Evolutionary conservation across 768 basidiomycete species (phyloP), one percentile per base, ranked within the genome.

Genomic region (Russula virescens): DNA sequence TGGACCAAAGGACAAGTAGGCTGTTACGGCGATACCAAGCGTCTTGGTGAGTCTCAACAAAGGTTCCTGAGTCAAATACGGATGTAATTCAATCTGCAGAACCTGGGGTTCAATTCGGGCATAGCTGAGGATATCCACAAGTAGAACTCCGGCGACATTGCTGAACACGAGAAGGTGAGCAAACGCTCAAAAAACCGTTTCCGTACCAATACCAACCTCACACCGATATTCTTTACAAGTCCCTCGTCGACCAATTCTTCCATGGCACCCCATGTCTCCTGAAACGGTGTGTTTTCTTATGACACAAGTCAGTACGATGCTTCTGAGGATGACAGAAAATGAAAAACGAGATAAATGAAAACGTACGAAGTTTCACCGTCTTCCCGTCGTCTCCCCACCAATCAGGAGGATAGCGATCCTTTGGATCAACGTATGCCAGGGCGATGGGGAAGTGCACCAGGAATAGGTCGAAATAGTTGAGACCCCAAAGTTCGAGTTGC

Each of bases 241-340:
- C 86, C 86, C 47, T 80, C 79, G 66, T 90, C 87, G 53, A 87
- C 86, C 23, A 94, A 81, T 63, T 80, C 78, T 74, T 96, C 94
- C 85, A 96, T 82, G 19, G 82, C 89, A 45, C 73, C 71, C 91
- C 91, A 95, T n/a, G 94, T 95, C 76, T 91, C 87, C 68, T 85
- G 83, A 72, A 90, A 81, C 43, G 87, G 86, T 0, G 82, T 84
- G 55, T 85, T 84, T 67, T 82, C 82, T 86, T 65, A 49, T 49
- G 49, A 6, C 57, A 49, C 14, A 26, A 11, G 46, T 67, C 45
- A 43, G 50, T 23, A 35, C 2, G 16, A 57, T 34, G 25, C 58
- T 8, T 35, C 31, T 8, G 31, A 13, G n/a, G 18, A 28, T 38
- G n/a, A 48, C 31, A 31, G n/a, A n/a, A n/a, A n/a, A 53, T 47